phyloP scores from a whole-genome alignment of 2,329 filamentous ascomycete genomes.

The Xylariaceae sp. region DNA sequence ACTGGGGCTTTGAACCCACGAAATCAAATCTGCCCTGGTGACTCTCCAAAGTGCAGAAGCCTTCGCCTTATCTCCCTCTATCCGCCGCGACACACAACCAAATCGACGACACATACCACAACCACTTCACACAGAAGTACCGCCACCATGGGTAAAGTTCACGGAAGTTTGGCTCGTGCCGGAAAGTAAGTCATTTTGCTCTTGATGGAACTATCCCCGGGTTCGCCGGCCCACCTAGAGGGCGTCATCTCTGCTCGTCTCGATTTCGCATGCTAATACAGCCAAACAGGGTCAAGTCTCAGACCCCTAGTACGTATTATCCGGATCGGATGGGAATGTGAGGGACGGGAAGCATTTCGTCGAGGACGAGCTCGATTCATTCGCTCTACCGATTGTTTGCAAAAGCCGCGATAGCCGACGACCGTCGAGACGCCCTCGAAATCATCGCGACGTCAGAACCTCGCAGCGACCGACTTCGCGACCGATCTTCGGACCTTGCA shows the following conservation, averaged over 20 bases:
- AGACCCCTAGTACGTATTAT: conserved; percentile 70
- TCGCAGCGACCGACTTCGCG: background rate
- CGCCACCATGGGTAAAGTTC: conserved; percentile 35
- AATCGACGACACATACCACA: conserved; percentile 15
- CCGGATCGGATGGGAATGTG: background rate
- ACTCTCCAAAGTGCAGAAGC: conserved; percentile 8
- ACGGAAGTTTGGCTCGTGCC: conserved; percentile 64
- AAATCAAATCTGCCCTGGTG: conserved; percentile 13
- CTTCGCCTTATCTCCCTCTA: conserved; percentile 3
- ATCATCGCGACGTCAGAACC: background rate
- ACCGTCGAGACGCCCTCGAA: background rate
- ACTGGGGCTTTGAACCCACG: conserved; percentile 13
- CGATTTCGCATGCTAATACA: conserved; percentile 33
- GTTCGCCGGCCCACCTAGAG: conserved; percentile 48
- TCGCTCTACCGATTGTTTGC: background rate
- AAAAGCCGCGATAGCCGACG: background rate
- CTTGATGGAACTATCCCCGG: conserved; percentile 35
- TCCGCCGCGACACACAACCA: conserved; percentile 4
- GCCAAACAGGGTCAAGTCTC: conserved; percentile 72
- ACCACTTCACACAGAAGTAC: conserved; percentile 24
- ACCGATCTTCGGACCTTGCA: background rate
- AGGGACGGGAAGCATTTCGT: conserved; percentile 1
- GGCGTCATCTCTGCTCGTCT: no score
- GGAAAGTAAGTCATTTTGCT: conserved; percentile 56
- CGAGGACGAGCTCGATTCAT: background rate